Percentiles rank a stretch among this genome's conserved stretches.
phyloP scores from a whole-genome alignment of 352 stramenopile species.

The Paralagenidium karlingii region DNA sequence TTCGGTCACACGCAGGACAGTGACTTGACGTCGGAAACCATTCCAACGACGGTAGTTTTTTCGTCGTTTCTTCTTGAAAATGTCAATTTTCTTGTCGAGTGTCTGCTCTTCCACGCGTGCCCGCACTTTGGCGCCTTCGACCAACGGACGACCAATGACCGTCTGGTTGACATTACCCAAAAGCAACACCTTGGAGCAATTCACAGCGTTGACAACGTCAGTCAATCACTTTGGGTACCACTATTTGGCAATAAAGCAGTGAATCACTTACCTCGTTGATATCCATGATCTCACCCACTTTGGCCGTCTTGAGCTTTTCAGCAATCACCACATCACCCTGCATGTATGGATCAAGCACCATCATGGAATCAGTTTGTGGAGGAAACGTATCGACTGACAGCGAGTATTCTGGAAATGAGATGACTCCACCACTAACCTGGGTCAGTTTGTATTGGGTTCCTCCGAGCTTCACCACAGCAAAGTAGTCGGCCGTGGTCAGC shows the following conservation, averaged over 20 bases:
- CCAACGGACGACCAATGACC: constrained; percentile 57
- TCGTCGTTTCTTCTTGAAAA: constrained; percentile 86
- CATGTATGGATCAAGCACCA: not conserved
- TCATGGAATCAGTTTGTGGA: too few relatives aligned
- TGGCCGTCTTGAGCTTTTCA: constrained; percentile 78
- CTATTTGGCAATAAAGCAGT: not conserved
- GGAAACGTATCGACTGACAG: not conserved
- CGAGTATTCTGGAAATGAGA: too few relatives aligned
- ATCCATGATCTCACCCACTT: constrained; percentile 76
- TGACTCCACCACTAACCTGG: too few relatives aligned
- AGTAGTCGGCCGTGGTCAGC: constrained; percentile 63
- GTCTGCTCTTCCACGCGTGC: constrained; percentile 80
- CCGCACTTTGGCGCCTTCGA: constrained; percentile 57
- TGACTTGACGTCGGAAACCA: constrained; percentile 76
- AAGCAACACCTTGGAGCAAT: constrained; percentile 36
- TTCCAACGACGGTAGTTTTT: constrained; percentile 86
- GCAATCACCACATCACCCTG: constrained; percentile 68
- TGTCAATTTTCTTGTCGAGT: constrained; percentile 78
- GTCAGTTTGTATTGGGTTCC: constrained; percentile 83
- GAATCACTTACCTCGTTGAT: constrained; percentile 36
- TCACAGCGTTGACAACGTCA: too few relatives aligned
- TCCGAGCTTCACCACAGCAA: constrained; percentile 73
- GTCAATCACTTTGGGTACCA: not conserved
- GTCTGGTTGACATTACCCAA: constrained; percentile 78
- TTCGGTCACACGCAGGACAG: constrained; percentile 72